A percentile compares a stretch with the other conserved stretches of the same genome.
Conservation (phyloP, 2,329 filamentous ascomycete species). For the Zymoseptoria tritici region DNA sequence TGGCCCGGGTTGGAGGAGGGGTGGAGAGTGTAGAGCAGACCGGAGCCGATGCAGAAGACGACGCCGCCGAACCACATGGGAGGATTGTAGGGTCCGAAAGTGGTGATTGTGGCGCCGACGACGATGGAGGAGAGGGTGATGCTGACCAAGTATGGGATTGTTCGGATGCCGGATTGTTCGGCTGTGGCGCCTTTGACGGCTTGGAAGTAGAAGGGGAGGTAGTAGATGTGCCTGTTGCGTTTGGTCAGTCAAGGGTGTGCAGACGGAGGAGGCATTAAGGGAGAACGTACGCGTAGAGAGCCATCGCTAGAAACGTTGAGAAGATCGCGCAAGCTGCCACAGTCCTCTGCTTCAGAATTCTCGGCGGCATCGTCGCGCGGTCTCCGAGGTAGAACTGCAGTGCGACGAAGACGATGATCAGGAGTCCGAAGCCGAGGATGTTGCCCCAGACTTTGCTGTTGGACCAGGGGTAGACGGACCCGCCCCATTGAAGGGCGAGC, state of each 20-base stretch:
- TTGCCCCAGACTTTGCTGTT: constrained; percentile 18
- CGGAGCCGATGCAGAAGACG: constrained; percentile 20
- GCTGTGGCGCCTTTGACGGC: constrained; percentile 20
- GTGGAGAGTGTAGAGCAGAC: constrained; percentile 30
- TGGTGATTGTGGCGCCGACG: constrained; percentile 16
- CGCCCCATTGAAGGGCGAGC: constrained; percentile 42
- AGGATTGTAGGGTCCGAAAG: constrained; percentile 20
- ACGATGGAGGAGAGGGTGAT: constrained; percentile 15
- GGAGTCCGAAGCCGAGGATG: constrained; percentile 30
- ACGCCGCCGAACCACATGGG: constrained; percentile 10
- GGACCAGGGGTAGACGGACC: constrained; percentile 33
- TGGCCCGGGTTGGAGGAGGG: constrained; percentile 34
- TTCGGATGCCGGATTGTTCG: constrained; percentile 20
- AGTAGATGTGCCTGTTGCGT: constrained; percentile 15
- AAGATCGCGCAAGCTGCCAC: constrained; percentile 29
- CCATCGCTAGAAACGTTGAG: constrained; percentile 32
- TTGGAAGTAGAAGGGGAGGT: constrained; percentile 28
- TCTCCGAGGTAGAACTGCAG: constrained; percentile 13
- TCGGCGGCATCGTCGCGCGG: constrained; percentile 19
- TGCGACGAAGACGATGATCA: constrained; percentile 33
- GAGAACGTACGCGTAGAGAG: constrained; percentile 27
- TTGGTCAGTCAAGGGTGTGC: background rate
- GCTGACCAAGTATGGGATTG: constrained; percentile 13
- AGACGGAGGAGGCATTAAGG: background rate
- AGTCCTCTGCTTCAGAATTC: constrained; percentile 27